A percentile compares a stretch with the other conserved stretches of the same genome.
These are phyloP conservation scores for Vanderwaltozyma verrucispora DNA, from an alignment of 805 yeast species.

Conservation along the genomic window DNA sequence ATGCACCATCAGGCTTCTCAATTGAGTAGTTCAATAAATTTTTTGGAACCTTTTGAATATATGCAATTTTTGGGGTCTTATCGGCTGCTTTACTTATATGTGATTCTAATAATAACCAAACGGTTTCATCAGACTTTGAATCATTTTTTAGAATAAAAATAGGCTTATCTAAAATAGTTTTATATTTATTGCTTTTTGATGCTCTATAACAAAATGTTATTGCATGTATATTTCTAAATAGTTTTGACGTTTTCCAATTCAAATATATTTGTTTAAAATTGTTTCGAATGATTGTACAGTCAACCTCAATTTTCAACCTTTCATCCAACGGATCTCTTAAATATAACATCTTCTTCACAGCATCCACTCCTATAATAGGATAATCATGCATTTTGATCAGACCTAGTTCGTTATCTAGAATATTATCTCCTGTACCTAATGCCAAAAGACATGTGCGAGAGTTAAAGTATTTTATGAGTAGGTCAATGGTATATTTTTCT, in stretches of 20 bases:
- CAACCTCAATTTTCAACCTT: conserved; percentile 2
- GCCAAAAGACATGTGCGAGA: conserved; percentile 38
- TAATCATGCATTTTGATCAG: conserved; percentile 63
- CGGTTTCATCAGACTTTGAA: conserved; percentile 20
- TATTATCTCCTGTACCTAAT: conserved; percentile 51
- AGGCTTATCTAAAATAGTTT: conserved; percentile 28
- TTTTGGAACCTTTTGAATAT: conserved; percentile 13
- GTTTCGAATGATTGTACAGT: conserved; percentile 20
- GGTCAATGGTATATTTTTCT: conserved; percentile 25
- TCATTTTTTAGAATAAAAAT: conserved; percentile 35
- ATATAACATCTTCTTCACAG: conserved; percentile 12
- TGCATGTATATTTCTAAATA: conserved; percentile 14
- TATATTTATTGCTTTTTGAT: conserved; percentile 8
- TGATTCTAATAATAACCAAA: conserved; percentile 42
- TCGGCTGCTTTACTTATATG: conserved; percentile 28
- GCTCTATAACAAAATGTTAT: conserved; percentile 27
- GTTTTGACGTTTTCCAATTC: conserved; percentile 47
- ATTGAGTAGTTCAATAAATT: conserved; percentile 5
- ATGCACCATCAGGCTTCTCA: conserved; percentile 15
- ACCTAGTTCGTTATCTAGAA: conserved; percentile 22
- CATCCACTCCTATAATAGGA: conserved; percentile 37
- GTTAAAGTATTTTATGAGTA: conserved; percentile 14
- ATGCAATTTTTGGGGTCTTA: conserved; percentile 7
- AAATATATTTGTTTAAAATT: conserved; percentile 46
- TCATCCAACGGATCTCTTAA: conserved; percentile 36